Evolutionary conservation across 495 filamentous ascomycete genomes (phyloP), one percentile per base, ranked within the genome.

Genomic region (Podospora pseudocomata): DNA sequence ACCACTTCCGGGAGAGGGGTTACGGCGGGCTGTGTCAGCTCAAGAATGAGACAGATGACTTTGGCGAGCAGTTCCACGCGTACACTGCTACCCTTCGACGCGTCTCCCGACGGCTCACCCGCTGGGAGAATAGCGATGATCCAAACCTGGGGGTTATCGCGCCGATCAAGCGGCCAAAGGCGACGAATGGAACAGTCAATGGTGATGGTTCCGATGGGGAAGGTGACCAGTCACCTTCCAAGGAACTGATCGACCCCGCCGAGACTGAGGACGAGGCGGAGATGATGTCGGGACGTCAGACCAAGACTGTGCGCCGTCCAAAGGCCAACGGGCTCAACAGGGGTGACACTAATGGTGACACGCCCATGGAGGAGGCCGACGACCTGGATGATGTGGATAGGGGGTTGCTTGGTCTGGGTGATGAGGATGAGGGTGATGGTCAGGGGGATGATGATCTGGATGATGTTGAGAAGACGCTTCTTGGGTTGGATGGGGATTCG

Each of bases 31-130:
- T 96, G 27, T 83, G 89, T 61, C 89, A 88, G 23, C 85, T 89
- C 4, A 82, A 83, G n/a, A 78, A 82, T 9, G 86, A 87, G 67
- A 83, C 88, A 23, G 86, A 92, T 63, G 92, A 95, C 74, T 95
- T 86, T 74, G 92, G 92, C 61, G 92, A 95, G 74, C 89, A 92
- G 72, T 86, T 89, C 23, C 82, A 84, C 44, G 85, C 88, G n/a
- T 92, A 88, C 68, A 83, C 89, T 39, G 90, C 91, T 16, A 87
- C 91, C 4, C 78, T 94, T 15, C 84, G 92, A 60, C 87, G 93
- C 63, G 85, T 86, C 0, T 77, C 83, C 13, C 84, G 92, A 26
- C 83, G 92, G 65, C 83, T 96, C n/a, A 82, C 87, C 66, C 86
- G 92, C 27, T 93, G 91, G 91, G 87, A 90, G 61, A 79, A 78